Evolutionary conservation across 495 filamentous ascomycete species (phyloP).

Genomic region (Cercophora newfieldiana): DNA sequence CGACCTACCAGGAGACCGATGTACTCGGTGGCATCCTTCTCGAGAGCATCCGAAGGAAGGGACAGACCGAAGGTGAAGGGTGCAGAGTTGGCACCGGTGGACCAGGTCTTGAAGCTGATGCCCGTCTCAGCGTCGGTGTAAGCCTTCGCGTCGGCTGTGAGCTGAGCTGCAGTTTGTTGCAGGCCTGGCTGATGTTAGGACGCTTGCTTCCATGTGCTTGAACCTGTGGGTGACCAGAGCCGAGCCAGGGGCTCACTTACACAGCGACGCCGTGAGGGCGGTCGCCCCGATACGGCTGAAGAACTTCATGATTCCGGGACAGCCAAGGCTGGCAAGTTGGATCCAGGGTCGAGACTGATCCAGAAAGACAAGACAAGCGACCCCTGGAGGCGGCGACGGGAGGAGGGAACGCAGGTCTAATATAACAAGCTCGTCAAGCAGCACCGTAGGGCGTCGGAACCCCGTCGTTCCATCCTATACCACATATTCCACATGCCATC

Average conservation of each 20-base stretch:
- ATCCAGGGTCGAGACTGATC: conserved; percentile 21
- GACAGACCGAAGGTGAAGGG: conserved; percentile 56
- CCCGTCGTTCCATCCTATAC: conserved; percentile 24
- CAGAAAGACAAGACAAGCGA: conserved; percentile 21
- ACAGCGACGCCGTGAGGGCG: conserved; percentile 32
- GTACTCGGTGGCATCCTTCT: conserved; percentile 56
- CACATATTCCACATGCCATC: no score
- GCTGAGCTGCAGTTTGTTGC: conserved; percentile 30
- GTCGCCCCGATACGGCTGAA: conserved; percentile 28
- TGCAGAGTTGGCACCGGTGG: conserved; percentile 17
- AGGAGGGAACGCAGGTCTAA: conserved; percentile 17
- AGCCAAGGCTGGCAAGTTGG: conserved; percentile 19
- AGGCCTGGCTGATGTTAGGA: conserved; percentile 27
- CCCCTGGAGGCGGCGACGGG: not conserved
- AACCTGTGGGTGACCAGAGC: not conserved
- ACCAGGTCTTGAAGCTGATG: conserved; percentile 48
- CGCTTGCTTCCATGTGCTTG: not conserved
- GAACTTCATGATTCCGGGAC: conserved; percentile 34
- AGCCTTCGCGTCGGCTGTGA: conserved; percentile 12
- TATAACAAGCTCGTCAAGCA: conserved; percentile 1
- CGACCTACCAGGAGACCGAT: conserved; percentile 56
- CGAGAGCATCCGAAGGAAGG: conserved; percentile 53
- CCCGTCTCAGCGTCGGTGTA: conserved; percentile 45
- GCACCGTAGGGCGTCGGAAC: conserved; percentile 3
- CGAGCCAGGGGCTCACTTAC: no score